A percentile compares a stretch with the other conserved stretches of the same genome.
Conservation (phyloP, 177 flowering plant species). For the Vitis hybrid region DNA sequence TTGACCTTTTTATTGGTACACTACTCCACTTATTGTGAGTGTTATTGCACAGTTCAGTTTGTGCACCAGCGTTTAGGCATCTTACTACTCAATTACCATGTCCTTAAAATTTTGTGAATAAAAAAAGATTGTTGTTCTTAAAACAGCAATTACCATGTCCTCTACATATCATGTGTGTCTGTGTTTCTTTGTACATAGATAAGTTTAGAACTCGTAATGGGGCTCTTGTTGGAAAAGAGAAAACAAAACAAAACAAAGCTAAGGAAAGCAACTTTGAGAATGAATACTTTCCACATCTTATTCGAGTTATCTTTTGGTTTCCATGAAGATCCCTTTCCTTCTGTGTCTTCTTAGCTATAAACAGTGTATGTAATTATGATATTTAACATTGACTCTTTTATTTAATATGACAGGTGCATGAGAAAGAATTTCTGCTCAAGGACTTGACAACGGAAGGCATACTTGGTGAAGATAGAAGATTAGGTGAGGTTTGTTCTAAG, state of each 20-base stretch:
- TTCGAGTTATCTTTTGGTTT: not conserved
- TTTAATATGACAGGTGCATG: conserved; percentile 61
- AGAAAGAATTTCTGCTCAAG: conserved; percentile 87
- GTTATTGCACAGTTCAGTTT: not conserved
- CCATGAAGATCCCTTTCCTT: not conserved
- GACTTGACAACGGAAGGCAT: conserved; percentile 68
- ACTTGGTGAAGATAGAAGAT: conserved; percentile 70
- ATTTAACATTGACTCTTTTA: not conserved
- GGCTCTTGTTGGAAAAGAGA: too few relatives aligned
- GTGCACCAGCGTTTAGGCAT: too few relatives aligned
- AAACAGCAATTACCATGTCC: too few relatives aligned
- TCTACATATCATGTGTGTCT: too few relatives aligned
- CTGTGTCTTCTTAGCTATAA: not conserved
- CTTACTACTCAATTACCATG: too few relatives aligned
- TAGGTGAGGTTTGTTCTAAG: conserved; percentile 93
- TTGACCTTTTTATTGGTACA: too few relatives aligned
- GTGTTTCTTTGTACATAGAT: too few relatives aligned
- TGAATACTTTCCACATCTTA: not conserved
- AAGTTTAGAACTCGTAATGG: too few relatives aligned
- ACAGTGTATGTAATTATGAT: not conserved
- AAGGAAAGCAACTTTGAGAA: not conserved
- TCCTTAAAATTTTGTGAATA: too few relatives aligned
- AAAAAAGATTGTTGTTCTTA: too few relatives aligned
- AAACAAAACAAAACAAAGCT: too few relatives aligned
- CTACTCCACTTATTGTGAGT: not conserved